Evolutionary conservation across 1,284 basidiomycete genomes (phyloP).

Genomic region (Melampsora larici-populina): DNA sequence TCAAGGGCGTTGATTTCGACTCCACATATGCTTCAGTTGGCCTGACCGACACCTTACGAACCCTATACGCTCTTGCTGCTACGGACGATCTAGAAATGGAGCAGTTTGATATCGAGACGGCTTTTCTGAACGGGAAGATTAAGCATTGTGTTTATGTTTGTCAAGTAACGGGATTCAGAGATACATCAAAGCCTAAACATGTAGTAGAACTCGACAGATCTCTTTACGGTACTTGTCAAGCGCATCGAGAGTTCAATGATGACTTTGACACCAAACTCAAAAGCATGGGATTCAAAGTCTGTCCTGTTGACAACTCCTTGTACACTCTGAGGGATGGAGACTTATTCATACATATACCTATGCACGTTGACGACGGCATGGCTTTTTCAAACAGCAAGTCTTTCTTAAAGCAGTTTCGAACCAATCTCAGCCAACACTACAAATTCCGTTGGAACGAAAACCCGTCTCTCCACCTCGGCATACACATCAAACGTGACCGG

Average conservation of each 20-base stretch:
- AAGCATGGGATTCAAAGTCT: background rate
- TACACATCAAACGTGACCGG: background rate
- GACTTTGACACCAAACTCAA: background rate
- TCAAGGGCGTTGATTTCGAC: too few species aligned
- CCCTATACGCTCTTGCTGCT: too few species aligned
- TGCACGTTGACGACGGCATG: constrained; percentile 7
- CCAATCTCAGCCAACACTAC: too few species aligned
- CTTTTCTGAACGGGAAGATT: too few species aligned
- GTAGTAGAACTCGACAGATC: background rate
- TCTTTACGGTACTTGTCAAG: too few species aligned
- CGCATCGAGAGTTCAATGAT: background rate
- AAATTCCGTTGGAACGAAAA: too few species aligned
- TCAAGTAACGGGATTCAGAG: background rate
- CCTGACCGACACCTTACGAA: too few species aligned
- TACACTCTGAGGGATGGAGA: background rate
- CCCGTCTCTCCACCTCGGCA: constrained; percentile 1
- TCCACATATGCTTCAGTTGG: too few species aligned
- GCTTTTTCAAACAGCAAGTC: too few species aligned
- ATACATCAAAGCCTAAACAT: background rate
- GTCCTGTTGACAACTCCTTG: background rate
- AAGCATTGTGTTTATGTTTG: background rate
- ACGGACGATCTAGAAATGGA: background rate
- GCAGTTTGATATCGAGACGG: too few species aligned
- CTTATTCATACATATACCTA: background rate
- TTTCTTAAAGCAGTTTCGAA: too few species aligned